A percentile compares a stretch with the other conserved stretches of the same genome.
Conservation (phyloP, 202 grass and related monocot species). For the Digitaria exilis region DNA sequence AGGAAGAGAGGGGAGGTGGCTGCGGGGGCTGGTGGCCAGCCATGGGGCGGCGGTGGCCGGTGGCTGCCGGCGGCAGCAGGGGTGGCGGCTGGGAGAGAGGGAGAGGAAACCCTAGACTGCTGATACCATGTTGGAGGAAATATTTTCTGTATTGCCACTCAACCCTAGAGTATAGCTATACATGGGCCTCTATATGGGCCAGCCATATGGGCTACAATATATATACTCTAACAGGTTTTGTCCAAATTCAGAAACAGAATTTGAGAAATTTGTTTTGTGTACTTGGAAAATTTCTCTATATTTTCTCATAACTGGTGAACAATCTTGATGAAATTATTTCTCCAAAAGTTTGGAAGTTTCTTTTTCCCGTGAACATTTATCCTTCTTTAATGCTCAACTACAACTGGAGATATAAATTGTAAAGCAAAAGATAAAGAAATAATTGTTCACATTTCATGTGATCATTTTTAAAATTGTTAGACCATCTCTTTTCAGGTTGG, state of each 20-base stretch:
- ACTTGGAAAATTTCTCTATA: background rate
- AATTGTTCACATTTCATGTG: background rate
- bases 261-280: background rate
- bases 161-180: no score
- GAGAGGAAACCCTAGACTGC: no score
- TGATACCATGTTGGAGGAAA: no score
- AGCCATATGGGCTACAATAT: no score
- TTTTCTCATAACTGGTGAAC: slow-evolving; percentile 3
- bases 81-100: no score
- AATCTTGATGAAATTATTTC: background rate
- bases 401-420: slow-evolving; percentile 2
- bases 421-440: slow-evolving; percentile 12
- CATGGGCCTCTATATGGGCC: no score
- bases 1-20: no score
- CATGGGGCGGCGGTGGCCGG: no score
- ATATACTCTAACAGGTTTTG: no score
- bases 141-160: no score
- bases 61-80: no score
- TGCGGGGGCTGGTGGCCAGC: no score
- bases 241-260: background rate
- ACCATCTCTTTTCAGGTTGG: slow-evolving; percentile 62
- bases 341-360: background rate
- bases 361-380: background rate
- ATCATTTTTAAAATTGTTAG: slow-evolving; percentile 36
- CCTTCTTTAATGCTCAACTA: background rate